Evolutionary conservation across 805 yeast species (phyloP), one percentile per base, ranked within the genome.

Genomic region (Nematodospora valgi): DNA sequence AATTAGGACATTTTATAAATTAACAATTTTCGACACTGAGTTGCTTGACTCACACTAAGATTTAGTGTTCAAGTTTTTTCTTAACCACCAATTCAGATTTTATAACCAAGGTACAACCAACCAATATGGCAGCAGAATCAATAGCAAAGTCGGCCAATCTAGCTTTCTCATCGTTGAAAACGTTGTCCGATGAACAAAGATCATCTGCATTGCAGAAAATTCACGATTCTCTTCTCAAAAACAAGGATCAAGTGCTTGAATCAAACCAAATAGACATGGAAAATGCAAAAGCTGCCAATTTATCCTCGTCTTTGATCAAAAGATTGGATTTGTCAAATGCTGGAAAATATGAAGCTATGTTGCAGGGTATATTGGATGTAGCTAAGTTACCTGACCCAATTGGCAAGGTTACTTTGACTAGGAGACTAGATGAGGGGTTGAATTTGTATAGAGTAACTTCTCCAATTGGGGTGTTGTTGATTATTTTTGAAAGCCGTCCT

Each of bases 401-500:
- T 25, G 96, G 96, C n/a, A 83, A 82, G 55, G 62, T 84, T 43
- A 83, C 93, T 2, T 67, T 93, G 48, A 88, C 94, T 23, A 79
- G 82, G 27, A 78, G 86, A 57, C 68, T 93, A 21, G 99, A 93
- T 56, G 95, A 87, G 35, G 94, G 86, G n/a, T 74, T 93, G 44
- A 82, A 79, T 33, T 65, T 93, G 41, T 83, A 79, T 59, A 70
- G 96, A 53, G 72, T 91, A 9, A 82, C 96, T 4, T 85, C 96
- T 18, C 98, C 99, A 10, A 88, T 93, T 4, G 99, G 99, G 13
- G 97, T 87, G 0, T 61, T 93, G 29, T 68, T 93, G 42, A 88
- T 93, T 30, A 94, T 93, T 37, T 93, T 93, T 58, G 99, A 93
- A 62, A 79, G 95, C 20, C 76, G 99, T 52, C 99, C 99, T 24